Evolutionary conservation across 164 flowering plant genomes (phyloP), one percentile per base, ranked within the genome.

Genomic region (Stephania cephalantha): DNA sequence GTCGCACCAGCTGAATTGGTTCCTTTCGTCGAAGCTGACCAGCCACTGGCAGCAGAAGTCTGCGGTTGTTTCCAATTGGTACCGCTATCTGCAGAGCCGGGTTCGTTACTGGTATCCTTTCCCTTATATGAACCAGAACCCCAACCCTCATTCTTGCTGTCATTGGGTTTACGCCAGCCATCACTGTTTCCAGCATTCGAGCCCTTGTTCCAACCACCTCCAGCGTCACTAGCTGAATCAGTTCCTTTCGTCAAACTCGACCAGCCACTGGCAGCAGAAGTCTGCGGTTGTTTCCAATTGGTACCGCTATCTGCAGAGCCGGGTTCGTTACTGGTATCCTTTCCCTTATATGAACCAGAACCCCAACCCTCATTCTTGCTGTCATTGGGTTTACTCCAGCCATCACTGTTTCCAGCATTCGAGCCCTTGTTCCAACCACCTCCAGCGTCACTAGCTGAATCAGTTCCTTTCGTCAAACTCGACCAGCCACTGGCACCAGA

Each of bases 121-220:
- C 78, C 81, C 44, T 55, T 75, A 66, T 50, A 71, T 80, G 84
- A 63, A 0, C 68, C 64, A 58, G 64, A 58, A 18, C n/a, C 64
- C 20, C 18, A n/a, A 58, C 64, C 64, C 10, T 13, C 55, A 50
- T 35, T 35, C 42, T 1, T 22, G 52, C 78, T 3, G 2, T 48
- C 46, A 7, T 52, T 53, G n/a, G 63, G n/a, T 52, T 9, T 30
- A 29, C 35, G 53, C 72, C 66, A 30, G 20, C 20, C 64, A n/a
- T 58, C 64, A 58, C 1, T n/a, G 15, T 50, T 50, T 11, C 55
- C 55, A 50, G 55, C 55, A 50, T 50, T 50, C 4, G 55, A 9
- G 15, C 3, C 64, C 3, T 18, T 58, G 64, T 58, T 58, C 64
- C 64, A 58, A 58, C 64, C 64, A 58, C 64, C 20, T 3, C 64